A percentile compares a stretch with the other conserved stretches of the same genome.
phyloP scores from a whole-genome alignment of 441 rosid genomes.

The Brassica balearica region DNA sequence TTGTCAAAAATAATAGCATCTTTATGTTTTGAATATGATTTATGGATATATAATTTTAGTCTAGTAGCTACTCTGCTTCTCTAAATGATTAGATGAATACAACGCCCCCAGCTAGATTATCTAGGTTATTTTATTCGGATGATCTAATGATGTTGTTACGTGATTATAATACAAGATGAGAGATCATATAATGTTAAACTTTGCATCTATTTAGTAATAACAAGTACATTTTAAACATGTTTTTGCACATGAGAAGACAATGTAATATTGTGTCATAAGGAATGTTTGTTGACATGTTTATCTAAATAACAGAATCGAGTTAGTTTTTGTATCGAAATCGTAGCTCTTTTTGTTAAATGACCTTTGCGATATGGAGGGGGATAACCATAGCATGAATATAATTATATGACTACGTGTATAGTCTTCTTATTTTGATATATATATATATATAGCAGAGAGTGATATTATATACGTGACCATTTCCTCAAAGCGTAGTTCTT shows the following conservation, averaged over 20 bases:
- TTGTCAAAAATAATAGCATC: background rate
- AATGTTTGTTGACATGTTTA: slow-evolving; percentile 32
- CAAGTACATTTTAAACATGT: slow-evolving; percentile 7
- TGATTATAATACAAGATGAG: background rate
- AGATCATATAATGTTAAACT: slow-evolving; percentile 3
- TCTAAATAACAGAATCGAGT: slow-evolving; percentile 31
- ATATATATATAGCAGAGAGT: background rate
- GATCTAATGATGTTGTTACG: slow-evolving; percentile 17
- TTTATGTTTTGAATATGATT: slow-evolving; percentile 8
- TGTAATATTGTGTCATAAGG: slow-evolving; percentile 23
- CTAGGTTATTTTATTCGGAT: slow-evolving; percentile 25
- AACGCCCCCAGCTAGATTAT: slow-evolving; percentile 37
- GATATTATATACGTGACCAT: background rate
- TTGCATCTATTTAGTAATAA: slow-evolving; percentile 12
- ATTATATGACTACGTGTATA: background rate
- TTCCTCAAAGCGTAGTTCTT: background rate
- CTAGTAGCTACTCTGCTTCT: slow-evolving; percentile 1
- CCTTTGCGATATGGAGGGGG: slow-evolving; percentile 33
- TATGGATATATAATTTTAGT: slow-evolving; percentile 7
- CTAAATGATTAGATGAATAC: slow-evolving; percentile 33
- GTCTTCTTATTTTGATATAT: background rate
- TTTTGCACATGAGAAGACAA: slow-evolving; percentile 14
- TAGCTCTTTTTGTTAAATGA: slow-evolving; percentile 23
- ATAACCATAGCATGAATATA: background rate
- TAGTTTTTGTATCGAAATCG: slow-evolving; percentile 46